Evolutionary conservation across 345 rosid species (phyloP).

Genomic region (Triadica sebifera): DNA sequence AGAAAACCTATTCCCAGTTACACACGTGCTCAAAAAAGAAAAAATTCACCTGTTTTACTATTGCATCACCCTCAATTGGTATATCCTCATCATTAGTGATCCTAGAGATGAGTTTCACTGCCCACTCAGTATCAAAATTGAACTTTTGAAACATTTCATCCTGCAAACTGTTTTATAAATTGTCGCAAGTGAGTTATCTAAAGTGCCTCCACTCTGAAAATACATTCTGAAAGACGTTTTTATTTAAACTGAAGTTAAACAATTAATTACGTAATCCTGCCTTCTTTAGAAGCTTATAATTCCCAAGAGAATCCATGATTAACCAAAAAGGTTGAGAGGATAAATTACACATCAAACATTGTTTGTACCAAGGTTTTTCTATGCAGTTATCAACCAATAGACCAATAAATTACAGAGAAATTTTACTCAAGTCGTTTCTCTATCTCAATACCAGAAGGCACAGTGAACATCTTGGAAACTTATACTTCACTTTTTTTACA

Average conservation of each 20-base stretch:
- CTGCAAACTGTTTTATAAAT: conserved; percentile 64
- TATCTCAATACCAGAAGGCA: neutral
- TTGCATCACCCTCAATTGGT: conserved; percentile 84
- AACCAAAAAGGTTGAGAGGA: neutral
- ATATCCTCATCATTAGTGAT: conserved; percentile 77
- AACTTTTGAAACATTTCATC: conserved; percentile 98
- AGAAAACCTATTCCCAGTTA: neutral
- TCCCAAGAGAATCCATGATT: neutral
- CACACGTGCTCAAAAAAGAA: neutral
- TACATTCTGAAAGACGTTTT: neutral
- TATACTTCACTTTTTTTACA: neutral
- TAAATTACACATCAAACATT: neutral
- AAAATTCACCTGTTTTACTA: conserved; percentile 70
- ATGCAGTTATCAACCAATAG: neutral
- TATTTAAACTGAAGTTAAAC: neutral
- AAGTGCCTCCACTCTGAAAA: neutral
- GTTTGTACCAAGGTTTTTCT: neutral
- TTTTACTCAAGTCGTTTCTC: neutral
- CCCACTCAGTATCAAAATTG: conserved; percentile 92
- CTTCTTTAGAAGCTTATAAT: neutral
- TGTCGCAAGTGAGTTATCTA: conserved; percentile 8
- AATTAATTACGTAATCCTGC: neutral
- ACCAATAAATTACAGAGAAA: neutral
- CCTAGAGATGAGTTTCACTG: conserved; percentile 78
- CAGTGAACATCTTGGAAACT: neutral